Conservation (phyloP, 257 asterid species). For the Echium plantagineum region DNA sequence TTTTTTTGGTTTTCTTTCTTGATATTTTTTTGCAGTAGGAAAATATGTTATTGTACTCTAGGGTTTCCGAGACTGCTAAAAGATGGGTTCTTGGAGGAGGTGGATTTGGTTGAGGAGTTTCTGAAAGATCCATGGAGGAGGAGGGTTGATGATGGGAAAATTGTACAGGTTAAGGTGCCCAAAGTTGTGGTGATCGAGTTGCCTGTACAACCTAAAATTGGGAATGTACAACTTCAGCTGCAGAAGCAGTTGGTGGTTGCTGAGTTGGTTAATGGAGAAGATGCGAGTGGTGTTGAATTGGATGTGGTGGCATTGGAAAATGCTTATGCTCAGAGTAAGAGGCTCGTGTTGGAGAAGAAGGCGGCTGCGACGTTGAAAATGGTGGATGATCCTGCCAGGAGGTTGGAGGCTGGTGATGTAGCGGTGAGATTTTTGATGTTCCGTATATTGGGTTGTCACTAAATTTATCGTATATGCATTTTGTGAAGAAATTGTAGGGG, state of each 20-base stretch:
- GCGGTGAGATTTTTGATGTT: slow-evolving; percentile 34
- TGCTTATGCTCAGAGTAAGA: slow-evolving; percentile 68
- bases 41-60: slow-evolving; percentile 65
- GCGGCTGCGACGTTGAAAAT: slow-evolving; percentile 72
- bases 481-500: no score
- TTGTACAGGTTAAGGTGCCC: slow-evolving; percentile 84
- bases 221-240: not conserved
- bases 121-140: slow-evolving; percentile 79
- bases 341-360: slow-evolving; percentile 79
- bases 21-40: slow-evolving; percentile 64
- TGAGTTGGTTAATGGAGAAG: slow-evolving; percentile 3
- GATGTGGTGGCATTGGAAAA: slow-evolving; percentile 42
- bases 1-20: slow-evolving; percentile 14
- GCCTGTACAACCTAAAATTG: not conserved
- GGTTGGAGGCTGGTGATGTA: slow-evolving; percentile 78
- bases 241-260: not conserved
- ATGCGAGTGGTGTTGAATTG: slow-evolving; percentile 29
- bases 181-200: slow-evolving; percentile 44
- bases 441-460: not conserved
- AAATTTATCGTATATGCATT: no score
- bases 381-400: slow-evolving; percentile 78
- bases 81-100: slow-evolving; percentile 54
- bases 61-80: slow-evolving; percentile 62
- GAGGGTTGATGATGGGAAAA: slow-evolving; percentile 54
- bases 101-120: slow-evolving; percentile 61